Percentiles rank a stretch among this genome's conserved stretches.
phyloP scores from a whole-genome alignment of 106 monocot genomes.

The Acorus gramineus region DNA sequence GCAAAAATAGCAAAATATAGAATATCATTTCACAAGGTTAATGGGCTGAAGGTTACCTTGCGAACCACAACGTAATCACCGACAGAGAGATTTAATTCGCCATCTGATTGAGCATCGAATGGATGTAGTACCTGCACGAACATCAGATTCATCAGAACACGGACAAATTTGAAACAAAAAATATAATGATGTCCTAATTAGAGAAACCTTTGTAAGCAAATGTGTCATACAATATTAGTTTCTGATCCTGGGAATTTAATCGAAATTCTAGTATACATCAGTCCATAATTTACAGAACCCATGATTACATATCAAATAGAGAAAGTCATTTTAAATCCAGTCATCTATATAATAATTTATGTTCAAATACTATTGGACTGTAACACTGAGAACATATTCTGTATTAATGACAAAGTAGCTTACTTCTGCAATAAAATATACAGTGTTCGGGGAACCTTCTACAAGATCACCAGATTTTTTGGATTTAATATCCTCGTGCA shows the following conservation, averaged over 20 bases:
- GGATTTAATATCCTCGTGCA: not conserved
- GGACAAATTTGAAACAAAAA: not conserved
- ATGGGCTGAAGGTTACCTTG: slow-evolving; percentile 39
- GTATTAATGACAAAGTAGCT: slow-evolving; percentile 7
- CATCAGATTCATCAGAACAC: not conserved
- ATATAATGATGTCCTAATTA: too few relatives aligned
- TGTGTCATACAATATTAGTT: too few relatives aligned
- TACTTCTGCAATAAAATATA: slow-evolving; percentile 62
- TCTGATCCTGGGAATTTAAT: too few relatives aligned
- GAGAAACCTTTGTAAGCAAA: too few relatives aligned
- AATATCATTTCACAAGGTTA: too few relatives aligned
- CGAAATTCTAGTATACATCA: too few relatives aligned
- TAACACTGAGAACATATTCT: not conserved
- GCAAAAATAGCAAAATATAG: too few relatives aligned
- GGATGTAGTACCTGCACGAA: slow-evolving; percentile 71
- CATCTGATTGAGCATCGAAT: slow-evolving; percentile 86
- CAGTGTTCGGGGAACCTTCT: slow-evolving; percentile 18
- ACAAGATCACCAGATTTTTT: slow-evolving; percentile 12
- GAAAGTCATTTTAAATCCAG: not conserved
- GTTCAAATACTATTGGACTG: not conserved
- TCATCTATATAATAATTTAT: not conserved
- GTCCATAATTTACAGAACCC: too few relatives aligned
- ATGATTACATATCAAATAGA: too few relatives aligned
- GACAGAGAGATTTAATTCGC: slow-evolving; percentile 63
- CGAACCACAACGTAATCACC: slow-evolving; percentile 83